Base-by-base conservation (phyloP, 352 stramenopile species). In the Phytophthora hybrid region DNA sequence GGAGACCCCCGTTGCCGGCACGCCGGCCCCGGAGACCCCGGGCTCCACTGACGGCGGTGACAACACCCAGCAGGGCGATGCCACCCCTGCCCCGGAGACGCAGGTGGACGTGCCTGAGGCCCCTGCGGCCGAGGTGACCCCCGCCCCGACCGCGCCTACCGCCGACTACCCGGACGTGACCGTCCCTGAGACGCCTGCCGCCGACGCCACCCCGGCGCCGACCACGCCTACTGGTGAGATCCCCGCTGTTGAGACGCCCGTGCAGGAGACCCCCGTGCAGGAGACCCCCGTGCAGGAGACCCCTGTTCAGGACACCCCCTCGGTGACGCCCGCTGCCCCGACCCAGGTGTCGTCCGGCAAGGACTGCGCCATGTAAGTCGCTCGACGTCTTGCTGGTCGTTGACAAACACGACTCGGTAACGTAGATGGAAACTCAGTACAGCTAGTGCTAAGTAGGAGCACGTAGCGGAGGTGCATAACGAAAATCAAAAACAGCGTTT, bases 331-430 rank as follows among this genome's bases (percentile, higher is more conserved):
- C 11, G 65, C 53, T 29, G 19, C 63, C 41, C 46, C 39, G 13
- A 73, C 34, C 21, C 69, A 64, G 47, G 54, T 63, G 10, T 31
- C 63, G 59, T 70, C 59, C 46, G 66, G 60, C 47, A 78, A 74
- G 71, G 71, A 74, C 60, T 78, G 71, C 39, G 71, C 65, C 0
- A 78, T 78, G 60, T 78, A 78, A 78, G 49, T 61, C 44, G 6
- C 39, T 54, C 10, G 14, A 44, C 37, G 54, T 60, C 54, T 52
- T 47, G 32, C 16, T 32, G 10, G 31, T 74, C 47, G 51, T 69
- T 73, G 54, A 58, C 70, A 67, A 67, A 72, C 55, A 74, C 49
- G 58, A 66, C 58, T 62, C 57, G 14, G 54, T 44, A 63, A 59
- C 65, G 34, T 67, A 19, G 54, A 29, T 61, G 32, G 23, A 53